A percentile compares a stretch with the other conserved stretches of the same genome.
These are phyloP conservation scores for Pseudotsuga menziesii DNA, from an alignment of 75 land plant genomes.

Conservation along the genomic window DNA sequence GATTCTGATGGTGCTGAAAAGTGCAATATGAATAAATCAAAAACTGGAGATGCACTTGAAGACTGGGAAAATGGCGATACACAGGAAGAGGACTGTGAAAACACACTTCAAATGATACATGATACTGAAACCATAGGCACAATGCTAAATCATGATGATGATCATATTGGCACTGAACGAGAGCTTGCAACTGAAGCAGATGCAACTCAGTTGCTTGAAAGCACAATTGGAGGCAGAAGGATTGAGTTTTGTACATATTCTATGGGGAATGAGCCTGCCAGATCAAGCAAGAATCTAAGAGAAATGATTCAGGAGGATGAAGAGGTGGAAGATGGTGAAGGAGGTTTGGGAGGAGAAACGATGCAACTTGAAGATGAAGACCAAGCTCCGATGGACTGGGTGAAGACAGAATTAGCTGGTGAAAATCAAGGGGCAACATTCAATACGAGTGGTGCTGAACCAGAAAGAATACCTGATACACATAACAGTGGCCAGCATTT, in stretches of 20 bases:
- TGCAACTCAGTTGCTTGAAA: constrained; percentile 27
- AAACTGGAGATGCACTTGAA: background rate
- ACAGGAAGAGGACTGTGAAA: constrained; percentile 25
- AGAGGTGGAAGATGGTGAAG: constrained; percentile 9
- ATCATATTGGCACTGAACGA: constrained; percentile 41
- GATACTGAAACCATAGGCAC: constrained; percentile 46
- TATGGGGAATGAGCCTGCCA: constrained; percentile 1
- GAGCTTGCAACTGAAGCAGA: constrained; percentile 48
- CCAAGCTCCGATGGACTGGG: constrained; percentile 1
- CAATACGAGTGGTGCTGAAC: background rate
- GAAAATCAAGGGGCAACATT: constrained; percentile 9
- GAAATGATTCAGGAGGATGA: background rate
- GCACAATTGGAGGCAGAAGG: constrained; percentile 5
- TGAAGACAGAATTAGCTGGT: background rate
- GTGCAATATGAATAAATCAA: background rate
- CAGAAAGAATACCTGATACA: background rate
- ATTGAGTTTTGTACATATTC: background rate
- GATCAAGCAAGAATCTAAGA: background rate
- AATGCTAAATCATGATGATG: constrained; percentile 22
- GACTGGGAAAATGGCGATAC: constrained; percentile 16
- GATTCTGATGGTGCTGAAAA: constrained; percentile 29
- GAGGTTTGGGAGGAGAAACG: constrained; percentile 26
- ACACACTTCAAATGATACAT: constrained; percentile 24
- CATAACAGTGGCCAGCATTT: constrained; percentile 2
- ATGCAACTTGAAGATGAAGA: constrained; percentile 62